Evolutionary conservation across 1,284 basidiomycete species (phyloP).

Genomic region (Ustilago sp.): DNA sequence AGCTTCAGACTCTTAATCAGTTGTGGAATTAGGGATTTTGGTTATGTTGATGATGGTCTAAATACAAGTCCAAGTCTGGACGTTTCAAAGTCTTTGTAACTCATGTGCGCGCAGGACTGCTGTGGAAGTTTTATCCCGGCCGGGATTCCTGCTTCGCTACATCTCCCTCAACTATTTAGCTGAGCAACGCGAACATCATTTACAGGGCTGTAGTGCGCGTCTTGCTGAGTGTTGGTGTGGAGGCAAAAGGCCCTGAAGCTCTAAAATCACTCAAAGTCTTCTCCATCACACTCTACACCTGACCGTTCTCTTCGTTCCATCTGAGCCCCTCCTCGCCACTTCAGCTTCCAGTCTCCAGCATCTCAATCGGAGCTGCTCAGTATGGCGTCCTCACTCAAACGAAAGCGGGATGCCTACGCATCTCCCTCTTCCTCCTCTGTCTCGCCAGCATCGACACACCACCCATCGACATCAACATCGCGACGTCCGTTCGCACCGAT

Average conservation of each 20-base stretch:
- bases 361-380: background rate
- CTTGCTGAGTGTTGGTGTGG: constrained; percentile 35
- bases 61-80: too few species aligned
- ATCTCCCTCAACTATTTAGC: too few species aligned
- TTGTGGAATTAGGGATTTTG: too few species aligned
- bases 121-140: too few species aligned
- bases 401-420: constrained; percentile 11
- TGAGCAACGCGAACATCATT: constrained; percentile 6
- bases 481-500: background rate
- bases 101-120: too few species aligned
- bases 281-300: background rate
- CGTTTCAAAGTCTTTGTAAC: too few species aligned
- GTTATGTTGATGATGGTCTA: too few species aligned
- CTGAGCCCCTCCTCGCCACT: background rate
- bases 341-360: background rate
- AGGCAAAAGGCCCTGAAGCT: constrained; percentile 6
- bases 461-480: background rate
- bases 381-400: constrained; percentile 17
- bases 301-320: background rate
- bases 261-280: background rate
- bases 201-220: constrained; percentile 5
- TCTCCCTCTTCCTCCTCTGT: background rate
- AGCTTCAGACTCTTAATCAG: too few species aligned
- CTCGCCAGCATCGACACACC: background rate
- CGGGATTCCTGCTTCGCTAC: too few species aligned